These are phyloP conservation scores for Colletotrichum graminicola DNA, from an alignment of 2,329 filamentous ascomycete genomes.

Conservation along the genomic window DNA sequence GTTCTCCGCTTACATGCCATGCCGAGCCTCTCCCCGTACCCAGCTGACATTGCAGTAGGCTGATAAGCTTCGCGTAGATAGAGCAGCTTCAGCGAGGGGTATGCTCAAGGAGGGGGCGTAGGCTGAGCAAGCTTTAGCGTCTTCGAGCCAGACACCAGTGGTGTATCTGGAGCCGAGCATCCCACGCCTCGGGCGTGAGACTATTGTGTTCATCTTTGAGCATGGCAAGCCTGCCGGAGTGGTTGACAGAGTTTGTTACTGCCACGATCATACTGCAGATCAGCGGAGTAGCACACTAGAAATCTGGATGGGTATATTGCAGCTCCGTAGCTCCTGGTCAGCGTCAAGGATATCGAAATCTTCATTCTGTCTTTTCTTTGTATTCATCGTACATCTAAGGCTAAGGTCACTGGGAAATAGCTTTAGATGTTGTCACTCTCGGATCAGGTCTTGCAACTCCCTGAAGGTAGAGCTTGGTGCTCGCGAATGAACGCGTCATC, in stretches of 20 bases:
- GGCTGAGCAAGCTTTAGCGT: conserved; percentile 14
- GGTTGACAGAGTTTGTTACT: not conserved
- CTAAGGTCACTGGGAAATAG: not conserved
- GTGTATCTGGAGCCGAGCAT: not conserved
- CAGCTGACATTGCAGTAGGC: conserved; percentile 1
- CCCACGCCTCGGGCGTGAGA: conserved; percentile 32
- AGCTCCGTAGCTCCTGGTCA: not conserved
- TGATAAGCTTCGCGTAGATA: not conserved
- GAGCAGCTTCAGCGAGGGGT: not conserved
- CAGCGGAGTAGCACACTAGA: not conserved
- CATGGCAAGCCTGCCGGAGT: too few species aligned
- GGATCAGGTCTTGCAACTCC: not conserved
- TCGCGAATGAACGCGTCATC: not conserved
- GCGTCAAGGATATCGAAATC: not conserved
- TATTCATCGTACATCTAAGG: not conserved
- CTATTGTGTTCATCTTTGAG: conserved; percentile 3
- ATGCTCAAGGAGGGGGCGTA: not conserved
- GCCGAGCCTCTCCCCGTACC: conserved; percentile 31
- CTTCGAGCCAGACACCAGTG: conserved; percentile 17
- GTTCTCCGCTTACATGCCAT: not conserved
- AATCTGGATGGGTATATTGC: too few species aligned
- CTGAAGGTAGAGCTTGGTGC: not conserved
- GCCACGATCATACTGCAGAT: too few species aligned
- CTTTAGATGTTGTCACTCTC: not conserved
- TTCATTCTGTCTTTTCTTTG: not conserved